phyloP scores from a whole-genome alignment of 768 basidiomycete species.

The Mycena haematopus region DNA sequence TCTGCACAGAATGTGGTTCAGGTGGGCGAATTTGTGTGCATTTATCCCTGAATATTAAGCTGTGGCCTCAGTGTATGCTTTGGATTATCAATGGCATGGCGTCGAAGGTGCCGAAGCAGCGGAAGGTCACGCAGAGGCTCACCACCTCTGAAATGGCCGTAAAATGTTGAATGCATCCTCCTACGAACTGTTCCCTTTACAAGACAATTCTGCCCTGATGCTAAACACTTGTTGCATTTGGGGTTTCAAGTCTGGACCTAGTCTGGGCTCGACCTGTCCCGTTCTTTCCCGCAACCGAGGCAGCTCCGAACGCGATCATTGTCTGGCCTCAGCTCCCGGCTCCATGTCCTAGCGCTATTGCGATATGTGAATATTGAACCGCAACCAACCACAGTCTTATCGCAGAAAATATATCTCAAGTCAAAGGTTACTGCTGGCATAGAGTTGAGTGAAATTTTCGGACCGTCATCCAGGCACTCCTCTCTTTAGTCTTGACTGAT shows the following conservation, averaged over 20 bases:
- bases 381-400: too few relatives aligned
- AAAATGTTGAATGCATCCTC: slow-evolving; percentile 24
- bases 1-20: slow-evolving; percentile 94
- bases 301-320: too few relatives aligned
- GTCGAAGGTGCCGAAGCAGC: slow-evolving; percentile 4
- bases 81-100: slow-evolving; percentile 43
- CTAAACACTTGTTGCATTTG: slow-evolving; percentile 6
- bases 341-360: too few relatives aligned
- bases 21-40: slow-evolving; percentile 55
- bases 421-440: too few relatives aligned
- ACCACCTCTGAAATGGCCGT: slow-evolving; percentile 51
- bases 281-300: too few relatives aligned
- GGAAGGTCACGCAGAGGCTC: slow-evolving; percentile 35
- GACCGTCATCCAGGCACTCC: too few relatives aligned
- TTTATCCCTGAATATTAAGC: background rate
- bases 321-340: too few relatives aligned
- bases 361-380: too few relatives aligned
- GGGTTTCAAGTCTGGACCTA: background rate
- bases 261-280: background rate
- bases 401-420: too few relatives aligned
- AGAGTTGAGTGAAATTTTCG: too few relatives aligned
- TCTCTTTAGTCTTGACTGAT: too few relatives aligned
- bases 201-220: slow-evolving; percentile 18
- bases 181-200: slow-evolving; percentile 15
- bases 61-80: slow-evolving; percentile 14